A percentile compares a stretch with the other conserved stretches of the same genome.
Evolutionary conservation across 2,329 filamentous ascomycete species (phyloP).

Genomic region (Aplosporella prunicola): DNA sequence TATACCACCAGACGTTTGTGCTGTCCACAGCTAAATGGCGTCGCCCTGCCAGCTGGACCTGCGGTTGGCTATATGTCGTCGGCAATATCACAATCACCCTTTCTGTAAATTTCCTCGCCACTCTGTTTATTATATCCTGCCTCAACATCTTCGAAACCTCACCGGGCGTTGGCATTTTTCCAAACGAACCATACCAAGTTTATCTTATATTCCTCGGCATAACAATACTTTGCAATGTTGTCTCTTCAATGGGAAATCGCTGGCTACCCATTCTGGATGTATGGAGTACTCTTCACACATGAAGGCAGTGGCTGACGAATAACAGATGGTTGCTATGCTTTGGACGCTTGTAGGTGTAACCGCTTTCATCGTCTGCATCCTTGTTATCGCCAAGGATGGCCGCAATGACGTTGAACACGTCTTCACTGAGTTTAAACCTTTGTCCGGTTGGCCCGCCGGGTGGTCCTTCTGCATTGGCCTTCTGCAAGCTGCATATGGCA

Average conservation of each 20-base stretch:
- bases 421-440: constrained; percentile 58
- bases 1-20: constrained; percentile 74
- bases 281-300: constrained; percentile 27
- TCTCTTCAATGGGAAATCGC: constrained; percentile 44
- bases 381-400: constrained; percentile 60
- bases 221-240: constrained; percentile 41
- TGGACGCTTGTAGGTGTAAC: constrained; percentile 66
- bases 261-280: constrained; percentile 56
- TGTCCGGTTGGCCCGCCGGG: constrained; percentile 59
- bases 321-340: constrained; percentile 61
- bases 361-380: constrained; percentile 52
- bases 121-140: constrained; percentile 46
- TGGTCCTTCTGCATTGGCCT: constrained; percentile 68
- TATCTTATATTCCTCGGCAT: constrained; percentile 42
- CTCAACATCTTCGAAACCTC: constrained; percentile 46
- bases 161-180: constrained; percentile 38
- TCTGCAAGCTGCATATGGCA: constrained; percentile 63
- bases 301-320: neutral
- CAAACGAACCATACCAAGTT: constrained; percentile 35
- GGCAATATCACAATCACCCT: constrained; percentile 76
- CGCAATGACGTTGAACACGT: constrained; percentile 53
- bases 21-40: constrained; percentile 53
- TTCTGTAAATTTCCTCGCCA: constrained; percentile 70
- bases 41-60: constrained; percentile 58
- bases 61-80: constrained; percentile 66